phyloP scores from a whole-genome alignment of 1,284 basidiomycete genomes.

The Heliocybe sulcata region DNA sequence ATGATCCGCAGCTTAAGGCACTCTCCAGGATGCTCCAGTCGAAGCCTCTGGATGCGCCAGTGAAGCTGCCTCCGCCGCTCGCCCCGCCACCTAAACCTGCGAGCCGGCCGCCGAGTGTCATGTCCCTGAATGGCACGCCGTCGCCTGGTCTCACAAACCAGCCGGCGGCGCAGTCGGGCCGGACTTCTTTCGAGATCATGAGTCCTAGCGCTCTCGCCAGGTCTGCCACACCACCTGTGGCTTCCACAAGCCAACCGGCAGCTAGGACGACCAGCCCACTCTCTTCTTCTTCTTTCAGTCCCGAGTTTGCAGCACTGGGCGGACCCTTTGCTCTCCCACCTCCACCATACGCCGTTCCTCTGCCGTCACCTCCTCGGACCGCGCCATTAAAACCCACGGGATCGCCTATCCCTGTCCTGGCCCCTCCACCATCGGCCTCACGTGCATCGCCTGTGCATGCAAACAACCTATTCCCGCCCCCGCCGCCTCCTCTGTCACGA shows the following conservation, averaged over 20 bases:
- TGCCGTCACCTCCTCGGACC: slow-evolving; percentile 26
- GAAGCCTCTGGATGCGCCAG: slow-evolving; percentile 27
- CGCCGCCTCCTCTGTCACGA: slow-evolving; percentile 4
- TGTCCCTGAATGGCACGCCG: neutral
- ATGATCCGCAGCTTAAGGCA: slow-evolving; percentile 24
- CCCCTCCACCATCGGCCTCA: slow-evolving; percentile 9
- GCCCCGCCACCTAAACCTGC: slow-evolving; percentile 31
- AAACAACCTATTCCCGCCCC: neutral
- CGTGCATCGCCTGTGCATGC: neutral
- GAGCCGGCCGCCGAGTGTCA: slow-evolving; percentile 9
- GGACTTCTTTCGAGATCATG: neutral
- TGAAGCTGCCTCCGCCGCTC: slow-evolving; percentile 29
- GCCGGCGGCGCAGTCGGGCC: neutral
- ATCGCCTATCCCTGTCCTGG: slow-evolving; percentile 13
- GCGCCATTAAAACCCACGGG: slow-evolving; percentile 26
- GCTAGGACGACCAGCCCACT: neutral
- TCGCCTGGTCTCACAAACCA: neutral
- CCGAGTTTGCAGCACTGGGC: neutral
- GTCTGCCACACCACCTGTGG: neutral
- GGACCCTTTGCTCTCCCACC: slow-evolving; percentile 7
- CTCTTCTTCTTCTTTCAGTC: neutral
- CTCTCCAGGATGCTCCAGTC: slow-evolving; percentile 32
- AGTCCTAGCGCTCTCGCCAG: neutral
- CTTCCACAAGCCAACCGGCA: neutral
- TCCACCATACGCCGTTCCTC: neutral